phyloP scores from a whole-genome alignment of 2,329 filamentous ascomycete species.

The Myriosclerotinia duriaeana region DNA sequence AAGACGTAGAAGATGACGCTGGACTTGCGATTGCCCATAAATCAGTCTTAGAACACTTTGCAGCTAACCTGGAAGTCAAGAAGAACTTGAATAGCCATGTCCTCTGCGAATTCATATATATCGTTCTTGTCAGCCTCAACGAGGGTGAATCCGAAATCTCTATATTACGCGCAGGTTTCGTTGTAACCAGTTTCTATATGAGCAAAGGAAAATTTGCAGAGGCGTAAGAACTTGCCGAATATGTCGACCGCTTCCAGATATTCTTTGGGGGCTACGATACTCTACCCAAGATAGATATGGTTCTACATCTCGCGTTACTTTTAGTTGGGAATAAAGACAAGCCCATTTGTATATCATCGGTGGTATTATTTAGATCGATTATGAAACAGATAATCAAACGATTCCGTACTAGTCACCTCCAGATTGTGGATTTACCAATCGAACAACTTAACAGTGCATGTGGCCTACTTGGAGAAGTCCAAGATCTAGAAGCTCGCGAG shows the following conservation, averaged over 20 bases:
- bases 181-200: constrained; percentile 41
- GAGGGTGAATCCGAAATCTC: constrained; percentile 43
- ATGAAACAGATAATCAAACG: constrained; percentile 46
- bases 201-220: constrained; percentile 44
- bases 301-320: constrained; percentile 48
- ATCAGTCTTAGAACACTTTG: constrained; percentile 43
- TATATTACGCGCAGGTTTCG: constrained; percentile 42
- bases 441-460: constrained; percentile 49
- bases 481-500: constrained; percentile 49
- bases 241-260: constrained; percentile 46
- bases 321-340: constrained; percentile 47
- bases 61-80: constrained; percentile 34
- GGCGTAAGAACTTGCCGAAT: constrained; percentile 47
- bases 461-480: constrained; percentile 49
- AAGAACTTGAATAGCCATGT: constrained; percentile 39
- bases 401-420: constrained; percentile 46
- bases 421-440: constrained; percentile 47
- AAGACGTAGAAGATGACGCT: constrained; percentile 43
- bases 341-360: constrained; percentile 42
- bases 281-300: constrained; percentile 44
- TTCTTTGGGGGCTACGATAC: constrained; percentile 46
- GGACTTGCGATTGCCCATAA: constrained; percentile 40
- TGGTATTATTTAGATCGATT: constrained; percentile 44
- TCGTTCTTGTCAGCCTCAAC: constrained; percentile 33
- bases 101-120: constrained; percentile 32